phyloP scores from a whole-genome alignment of 1,139 yeast genomes.

The Debaryomycetaceae sp. region DNA sequence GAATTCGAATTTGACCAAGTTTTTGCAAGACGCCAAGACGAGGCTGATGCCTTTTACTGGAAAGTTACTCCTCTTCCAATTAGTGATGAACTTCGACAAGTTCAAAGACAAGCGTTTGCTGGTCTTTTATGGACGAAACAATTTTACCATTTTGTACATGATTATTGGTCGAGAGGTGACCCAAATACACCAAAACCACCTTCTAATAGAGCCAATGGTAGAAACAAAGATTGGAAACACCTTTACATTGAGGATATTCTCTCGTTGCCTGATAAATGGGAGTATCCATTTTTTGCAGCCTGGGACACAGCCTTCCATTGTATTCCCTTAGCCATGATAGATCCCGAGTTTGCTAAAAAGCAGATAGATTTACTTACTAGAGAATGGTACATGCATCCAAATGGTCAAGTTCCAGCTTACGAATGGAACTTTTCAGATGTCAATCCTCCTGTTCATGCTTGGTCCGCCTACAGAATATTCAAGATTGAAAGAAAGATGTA shows the following conservation, averaged over 20 bases:
- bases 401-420: constrained; percentile 97
- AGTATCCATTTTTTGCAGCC: constrained; percentile 94
- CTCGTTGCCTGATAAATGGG: constrained; percentile 96
- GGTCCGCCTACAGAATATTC: constrained; percentile 91
- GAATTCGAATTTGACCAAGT: constrained; percentile 73
- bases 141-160: constrained; percentile 83
- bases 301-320: constrained; percentile 99
- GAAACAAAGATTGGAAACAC: constrained; percentile 89
- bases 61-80: constrained; percentile 84
- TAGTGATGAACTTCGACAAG: constrained; percentile 74
- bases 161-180: constrained; percentile 89
- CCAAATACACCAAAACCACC: constrained; percentile 77
- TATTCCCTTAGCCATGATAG: constrained; percentile 91
- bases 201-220: constrained; percentile 72
- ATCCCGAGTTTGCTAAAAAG: constrained; percentile 89
- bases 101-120: constrained; percentile 93
- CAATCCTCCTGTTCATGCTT: constrained; percentile 96
- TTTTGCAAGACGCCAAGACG: constrained; percentile 76
- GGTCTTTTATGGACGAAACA: constrained; percentile 95
- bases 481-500: constrained; percentile 87
- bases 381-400: constrained; percentile 99
- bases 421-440: constrained; percentile 97
- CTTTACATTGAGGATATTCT: constrained; percentile 84
- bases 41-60: constrained; percentile 95
- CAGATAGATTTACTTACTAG: constrained; percentile 85